A percentile compares a stretch with the other conserved stretches of the same genome.
These are phyloP conservation scores for Vitis hybrid DNA, from an alignment of 177 flowering plant species.

Conservation along the genomic window DNA sequence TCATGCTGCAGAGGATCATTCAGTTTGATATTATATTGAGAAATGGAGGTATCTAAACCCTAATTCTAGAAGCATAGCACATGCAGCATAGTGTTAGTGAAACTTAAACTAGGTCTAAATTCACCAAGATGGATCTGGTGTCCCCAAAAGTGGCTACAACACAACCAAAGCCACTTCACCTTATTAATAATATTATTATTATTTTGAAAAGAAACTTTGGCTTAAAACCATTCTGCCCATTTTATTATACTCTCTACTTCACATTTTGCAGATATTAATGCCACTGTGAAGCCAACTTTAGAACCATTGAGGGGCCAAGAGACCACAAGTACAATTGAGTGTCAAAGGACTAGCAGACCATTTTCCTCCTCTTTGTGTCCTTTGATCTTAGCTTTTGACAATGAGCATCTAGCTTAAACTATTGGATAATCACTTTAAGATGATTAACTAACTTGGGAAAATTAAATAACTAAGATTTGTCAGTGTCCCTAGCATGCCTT, in stretches of 20 bases:
- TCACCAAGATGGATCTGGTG: slow-evolving; percentile 29
- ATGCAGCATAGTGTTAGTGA: slow-evolving; percentile 7
- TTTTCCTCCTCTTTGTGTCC: slow-evolving; percentile 5
- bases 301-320: background rate
- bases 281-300: background rate
- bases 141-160: slow-evolving; percentile 39
- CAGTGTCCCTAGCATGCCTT: background rate
- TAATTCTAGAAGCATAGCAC: slow-evolving; percentile 12
- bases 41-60: background rate
- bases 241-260: background rate
- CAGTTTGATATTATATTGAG: background rate
- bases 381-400: slow-evolving; percentile 4
- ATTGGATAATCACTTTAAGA: slow-evolving; percentile 5
- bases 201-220: background rate
- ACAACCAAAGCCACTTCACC: slow-evolving; percentile 29
- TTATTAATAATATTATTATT: background rate
- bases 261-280: background rate
- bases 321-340: slow-evolving; percentile 2
- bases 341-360: slow-evolving; percentile 19
- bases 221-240: background rate
- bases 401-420: slow-evolving; percentile 11
- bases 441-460: background rate
- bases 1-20: background rate
- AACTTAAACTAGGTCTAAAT: slow-evolving; percentile 19
- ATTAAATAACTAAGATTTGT: background rate